phyloP scores from a whole-genome alignment of 257 asterid genomes.

The Nyctanthes arbortristis region DNA sequence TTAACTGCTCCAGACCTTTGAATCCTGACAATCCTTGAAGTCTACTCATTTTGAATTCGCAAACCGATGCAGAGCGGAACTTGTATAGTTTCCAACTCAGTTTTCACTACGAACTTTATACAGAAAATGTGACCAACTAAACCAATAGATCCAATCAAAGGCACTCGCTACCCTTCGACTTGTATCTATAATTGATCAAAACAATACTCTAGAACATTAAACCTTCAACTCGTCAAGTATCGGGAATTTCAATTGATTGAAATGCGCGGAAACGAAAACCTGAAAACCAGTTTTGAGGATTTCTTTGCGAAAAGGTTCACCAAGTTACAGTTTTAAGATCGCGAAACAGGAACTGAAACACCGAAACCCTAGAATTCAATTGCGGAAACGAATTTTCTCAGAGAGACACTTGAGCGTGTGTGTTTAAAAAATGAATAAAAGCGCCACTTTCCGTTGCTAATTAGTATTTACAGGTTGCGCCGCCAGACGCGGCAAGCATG shows the following conservation, averaged over 20 bases:
- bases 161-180: not conserved
- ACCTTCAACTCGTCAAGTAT: slow-evolving; percentile 21
- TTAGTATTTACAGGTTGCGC: too few relatives aligned
- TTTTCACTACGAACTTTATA: slow-evolving; percentile 5
- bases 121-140: slow-evolving; percentile 1
- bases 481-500: too few relatives aligned
- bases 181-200: slow-evolving; percentile 13
- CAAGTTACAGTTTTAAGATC: slow-evolving; percentile 22
- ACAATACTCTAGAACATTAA: slow-evolving; percentile 15
- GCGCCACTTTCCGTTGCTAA: too few relatives aligned
- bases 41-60: slow-evolving; percentile 55
- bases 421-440: slow-evolving; percentile 31
- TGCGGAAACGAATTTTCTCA: slow-evolving; percentile 15
- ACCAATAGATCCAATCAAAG: slow-evolving; percentile 6
- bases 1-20: slow-evolving; percentile 62
- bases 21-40: slow-evolving; percentile 69
- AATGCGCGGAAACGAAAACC: not conserved
- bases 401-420: not conserved
- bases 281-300: slow-evolving; percentile 1
- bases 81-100: slow-evolving; percentile 10
- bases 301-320: not conserved
- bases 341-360: slow-evolving; percentile 7
- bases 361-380: slow-evolving; percentile 22
- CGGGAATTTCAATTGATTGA: not conserved
- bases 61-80: slow-evolving; percentile 26